Base-by-base conservation (phyloP, 495 filamentous ascomycete species). In the Penicillium nucicola region DNA sequence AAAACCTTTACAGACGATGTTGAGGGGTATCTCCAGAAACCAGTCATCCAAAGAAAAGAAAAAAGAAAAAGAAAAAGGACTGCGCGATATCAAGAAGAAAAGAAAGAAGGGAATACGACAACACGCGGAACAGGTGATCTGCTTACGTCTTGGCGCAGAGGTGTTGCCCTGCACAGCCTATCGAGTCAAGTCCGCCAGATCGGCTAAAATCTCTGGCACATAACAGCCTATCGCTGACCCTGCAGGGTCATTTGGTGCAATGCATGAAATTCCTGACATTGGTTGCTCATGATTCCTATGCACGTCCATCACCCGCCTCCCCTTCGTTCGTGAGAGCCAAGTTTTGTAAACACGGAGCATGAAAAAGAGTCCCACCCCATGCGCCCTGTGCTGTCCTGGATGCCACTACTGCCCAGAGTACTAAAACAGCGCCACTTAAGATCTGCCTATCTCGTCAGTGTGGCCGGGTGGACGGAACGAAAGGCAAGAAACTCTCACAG, bases 271-370 rank as follows among this genome's bases (percentile, higher is more conserved):
- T 8, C 19, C 35, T 45, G 31, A 2, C 3, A 46, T 46, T 46
- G 33, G 33, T 13, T n/a, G 22, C 38, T 14, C 8, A 11, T 20
- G 18, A 25, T 25, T 46, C 4, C 47, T 53, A 65, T 17, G 58
- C 58, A 10, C 52, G 48, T 11, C 45, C 33, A 37, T 45, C 33
- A 12, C 2, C 28, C 13, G 44, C 48, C 32, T 19, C 39, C n/a
- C 59, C 58, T 9, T 62, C 56, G 8, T 47, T 46, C 28, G 61
- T 67, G 2, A 48, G 39, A 28, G 49, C 60, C 40, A 78, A 22
- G 37, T 74, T 69, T 36, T 66, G 63, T 31, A 80, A 55, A 59
- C 77, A 79, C n/a, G 77, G 76, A 0, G 76, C 76, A 50, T 65
- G 57, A 46, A 77, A 74, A n/a, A 79, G 50, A 41, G 62, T 62